Conservation (phyloP, 352 stramenopile genomes). For the Phytopythium helicoides region DNA sequence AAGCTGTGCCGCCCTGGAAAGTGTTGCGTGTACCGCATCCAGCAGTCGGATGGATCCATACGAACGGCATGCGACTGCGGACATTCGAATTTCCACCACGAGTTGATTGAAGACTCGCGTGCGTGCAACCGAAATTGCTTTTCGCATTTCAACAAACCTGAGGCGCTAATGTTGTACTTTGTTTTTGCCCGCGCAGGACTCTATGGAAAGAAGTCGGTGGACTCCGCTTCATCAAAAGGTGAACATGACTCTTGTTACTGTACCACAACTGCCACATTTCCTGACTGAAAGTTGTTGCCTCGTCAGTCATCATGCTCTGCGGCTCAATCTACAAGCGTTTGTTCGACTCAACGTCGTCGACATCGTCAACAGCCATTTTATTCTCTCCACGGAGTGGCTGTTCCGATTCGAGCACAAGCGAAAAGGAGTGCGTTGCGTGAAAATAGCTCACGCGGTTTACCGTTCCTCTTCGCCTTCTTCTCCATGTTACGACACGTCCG, state of each 20-base stretch:
- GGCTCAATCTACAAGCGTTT: conserved; percentile 71
- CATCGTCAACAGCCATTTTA: conserved; percentile 33
- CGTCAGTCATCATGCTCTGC: conserved; percentile 63
- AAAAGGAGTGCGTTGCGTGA: conserved; percentile 54
- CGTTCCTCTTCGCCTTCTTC: not conserved
- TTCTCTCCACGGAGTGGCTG: conserved; percentile 48
- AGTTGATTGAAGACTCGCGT: conserved; percentile 76
- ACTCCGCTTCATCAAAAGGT: conserved; percentile 68
- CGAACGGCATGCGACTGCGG: conserved; percentile 55
- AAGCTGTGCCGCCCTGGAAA: conserved; percentile 65
- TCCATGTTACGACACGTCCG: not conserved
- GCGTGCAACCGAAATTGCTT: conserved; percentile 9
- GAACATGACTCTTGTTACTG: too few species aligned
- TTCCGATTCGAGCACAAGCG: conserved; percentile 44
- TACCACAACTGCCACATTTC: conserved; percentile 7
- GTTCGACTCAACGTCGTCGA: conserved; percentile 54
- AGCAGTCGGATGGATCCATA: conserved; percentile 25
- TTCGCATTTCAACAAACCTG: not conserved
- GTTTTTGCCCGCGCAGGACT: conserved; percentile 32
- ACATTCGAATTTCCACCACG: conserved; percentile 72
- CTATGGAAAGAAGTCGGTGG: conserved; percentile 58
- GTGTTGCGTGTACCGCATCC: conserved; percentile 67
- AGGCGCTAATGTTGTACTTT: conserved; percentile 12
- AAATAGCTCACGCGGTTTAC: too few species aligned
- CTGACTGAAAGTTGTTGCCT: not conserved